phyloP scores from a whole-genome alignment of 352 stramenopile species.

The Phytopythium kandeliae region DNA sequence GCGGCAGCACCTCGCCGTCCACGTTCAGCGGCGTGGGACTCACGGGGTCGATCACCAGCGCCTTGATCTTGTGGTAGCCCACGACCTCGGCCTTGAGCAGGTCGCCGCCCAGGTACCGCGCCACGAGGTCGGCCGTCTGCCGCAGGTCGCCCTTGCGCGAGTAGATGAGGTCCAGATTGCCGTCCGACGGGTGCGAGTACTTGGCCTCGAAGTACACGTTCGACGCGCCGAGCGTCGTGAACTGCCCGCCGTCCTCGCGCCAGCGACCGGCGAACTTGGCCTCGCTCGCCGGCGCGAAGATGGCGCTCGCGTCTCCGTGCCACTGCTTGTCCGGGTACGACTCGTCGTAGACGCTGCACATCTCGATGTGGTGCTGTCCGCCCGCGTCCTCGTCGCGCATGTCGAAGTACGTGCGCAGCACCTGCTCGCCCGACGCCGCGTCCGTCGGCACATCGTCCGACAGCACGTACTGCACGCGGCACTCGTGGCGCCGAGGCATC shows the following conservation, averaged over 20 bases:
- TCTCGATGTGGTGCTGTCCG: constrained; percentile 69
- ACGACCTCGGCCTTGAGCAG: constrained; percentile 56
- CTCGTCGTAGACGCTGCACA: constrained; percentile 73
- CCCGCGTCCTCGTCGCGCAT: constrained; percentile 47
- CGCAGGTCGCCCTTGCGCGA: constrained; percentile 40
- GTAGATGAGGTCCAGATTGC: constrained; percentile 76
- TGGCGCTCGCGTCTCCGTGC: constrained; percentile 49
- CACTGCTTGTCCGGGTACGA: constrained; percentile 44
- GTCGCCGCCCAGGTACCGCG: constrained; percentile 48
- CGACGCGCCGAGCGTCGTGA: constrained; percentile 53
- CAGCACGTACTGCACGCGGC: constrained; percentile 70
- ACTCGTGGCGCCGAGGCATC: constrained; percentile 39
- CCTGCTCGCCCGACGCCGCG: constrained; percentile 35
- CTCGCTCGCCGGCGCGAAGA: constrained; percentile 53
- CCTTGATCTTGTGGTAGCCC: constrained; percentile 76
- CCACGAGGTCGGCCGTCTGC: constrained; percentile 40
- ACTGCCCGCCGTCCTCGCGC: constrained; percentile 38
- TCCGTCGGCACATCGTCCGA: constrained; percentile 44
- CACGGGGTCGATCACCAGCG: constrained; percentile 62
- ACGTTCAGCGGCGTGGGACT: constrained; percentile 66
- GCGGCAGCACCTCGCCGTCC: constrained; percentile 65
- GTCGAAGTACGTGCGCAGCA: constrained; percentile 71
- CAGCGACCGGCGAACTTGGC: constrained; percentile 53
- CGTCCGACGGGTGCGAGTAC: constrained; percentile 73
- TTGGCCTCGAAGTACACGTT: constrained; percentile 83